Percentiles rank a stretch among this genome's conserved stretches.
Conservation (phyloP, 2,329 filamentous ascomycete species). For the Penicillium glabrum region DNA sequence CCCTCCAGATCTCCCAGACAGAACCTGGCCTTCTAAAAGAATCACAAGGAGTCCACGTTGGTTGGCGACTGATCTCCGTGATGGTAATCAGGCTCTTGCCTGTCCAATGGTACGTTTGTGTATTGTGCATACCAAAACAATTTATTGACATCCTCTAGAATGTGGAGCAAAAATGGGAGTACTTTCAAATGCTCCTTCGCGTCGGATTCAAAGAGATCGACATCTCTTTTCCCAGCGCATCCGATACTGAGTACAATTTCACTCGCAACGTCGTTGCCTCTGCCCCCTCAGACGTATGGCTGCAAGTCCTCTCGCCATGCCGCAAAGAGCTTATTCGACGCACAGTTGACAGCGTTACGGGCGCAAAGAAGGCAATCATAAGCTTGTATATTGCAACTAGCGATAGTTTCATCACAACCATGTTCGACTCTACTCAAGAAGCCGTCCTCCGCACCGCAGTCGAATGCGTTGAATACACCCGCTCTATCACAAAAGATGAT, state of each 20-base stretch:
- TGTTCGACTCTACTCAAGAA: conserved; percentile 84
- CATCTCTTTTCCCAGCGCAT: conserved; percentile 91
- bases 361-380: conserved; percentile 88
- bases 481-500: conserved; percentile 84
- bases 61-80: conserved; percentile 84
- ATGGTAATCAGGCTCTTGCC: conserved; percentile 90
- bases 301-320: conserved; percentile 91
- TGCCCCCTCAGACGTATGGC: conserved; percentile 83
- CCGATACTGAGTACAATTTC: conserved; percentile 95
- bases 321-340: conserved; percentile 85
- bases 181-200: conserved; percentile 90
- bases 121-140: conserved; percentile 22
- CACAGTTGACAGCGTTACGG: conserved; percentile 84
- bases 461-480: conserved; percentile 79
- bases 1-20: conserved; percentile 49
- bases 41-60: conserved; percentile 84
- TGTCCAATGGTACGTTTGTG: conserved; percentile 76
- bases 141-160: conserved; percentile 55
- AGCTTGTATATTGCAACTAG: conserved; percentile 96
- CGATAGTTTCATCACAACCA: conserved; percentile 88
- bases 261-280: conserved; percentile 78
- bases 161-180: conserved; percentile 90
- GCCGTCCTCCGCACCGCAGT: conserved; percentile 80
- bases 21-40: conserved; percentile 76
- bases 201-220: conserved; percentile 98